phyloP scores from a whole-genome alignment of 768 basidiomycete genomes.

The Myochromella boudieri region DNA sequence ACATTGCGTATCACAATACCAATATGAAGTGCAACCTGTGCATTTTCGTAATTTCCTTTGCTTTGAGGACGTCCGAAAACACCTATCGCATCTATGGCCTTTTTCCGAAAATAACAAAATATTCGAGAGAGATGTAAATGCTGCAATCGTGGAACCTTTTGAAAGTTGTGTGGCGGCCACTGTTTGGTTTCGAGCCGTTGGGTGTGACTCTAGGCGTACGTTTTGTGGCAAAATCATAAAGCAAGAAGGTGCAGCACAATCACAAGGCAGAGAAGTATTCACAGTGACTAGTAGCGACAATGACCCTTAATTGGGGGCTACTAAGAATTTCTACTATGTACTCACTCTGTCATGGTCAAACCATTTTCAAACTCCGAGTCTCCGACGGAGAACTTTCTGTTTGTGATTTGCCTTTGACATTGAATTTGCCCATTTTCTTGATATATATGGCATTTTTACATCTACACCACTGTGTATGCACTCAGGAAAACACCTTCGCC shows the following conservation, averaged over 20 bases:
- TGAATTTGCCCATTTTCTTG: no score
- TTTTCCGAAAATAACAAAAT: constrained; percentile 57
- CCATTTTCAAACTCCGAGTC: no score
- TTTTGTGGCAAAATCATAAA: constrained; percentile 4
- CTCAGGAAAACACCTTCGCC: no score
- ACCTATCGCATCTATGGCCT: constrained; percentile 65
- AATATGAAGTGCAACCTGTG: constrained; percentile 66
- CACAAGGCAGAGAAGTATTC: background rate
- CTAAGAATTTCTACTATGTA: no score
- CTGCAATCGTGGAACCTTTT: constrained; percentile 51
- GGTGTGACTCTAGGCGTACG: constrained; percentile 41
- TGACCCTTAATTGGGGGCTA: no score
- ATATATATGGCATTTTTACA: no score
- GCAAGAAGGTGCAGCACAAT: constrained; percentile 1
- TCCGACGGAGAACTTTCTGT: no score
- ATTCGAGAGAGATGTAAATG: constrained; percentile 42
- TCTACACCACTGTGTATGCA: no score
- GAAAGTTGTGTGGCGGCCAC: constrained; percentile 36
- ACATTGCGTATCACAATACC: constrained; percentile 74
- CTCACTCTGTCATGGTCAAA: no score
- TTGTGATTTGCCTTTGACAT: no score
- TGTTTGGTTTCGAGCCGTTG: constrained; percentile 50
- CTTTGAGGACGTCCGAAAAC: constrained; percentile 39
- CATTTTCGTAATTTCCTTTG: constrained; percentile 49
- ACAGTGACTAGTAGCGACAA: no score